These are phyloP conservation scores for Plasmodium gonderi DNA, from an alignment of 169 alveolate genomes.

Conservation along the genomic window DNA sequence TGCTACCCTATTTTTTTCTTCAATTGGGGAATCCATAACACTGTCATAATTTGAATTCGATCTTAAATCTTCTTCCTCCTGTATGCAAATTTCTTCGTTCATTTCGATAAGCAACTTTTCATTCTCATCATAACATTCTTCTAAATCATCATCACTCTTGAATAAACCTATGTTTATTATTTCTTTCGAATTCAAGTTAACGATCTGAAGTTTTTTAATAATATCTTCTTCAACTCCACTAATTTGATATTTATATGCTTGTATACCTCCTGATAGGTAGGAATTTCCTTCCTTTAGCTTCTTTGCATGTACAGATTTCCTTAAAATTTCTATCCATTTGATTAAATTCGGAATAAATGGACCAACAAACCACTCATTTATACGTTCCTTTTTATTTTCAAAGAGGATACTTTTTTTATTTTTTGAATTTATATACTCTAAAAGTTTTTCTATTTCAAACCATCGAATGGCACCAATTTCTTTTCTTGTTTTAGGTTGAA, in stretches of 20 bases:
- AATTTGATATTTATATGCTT: constrained; percentile 41
- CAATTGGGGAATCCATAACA: constrained; percentile 6
- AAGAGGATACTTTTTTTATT: constrained; percentile 61
- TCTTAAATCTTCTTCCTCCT: background rate
- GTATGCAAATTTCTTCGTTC: background rate
- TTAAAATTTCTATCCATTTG: constrained; percentile 77
- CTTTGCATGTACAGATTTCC: constrained; percentile 16
- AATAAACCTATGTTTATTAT: constrained; percentile 60
- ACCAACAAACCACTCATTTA: constrained; percentile 40
- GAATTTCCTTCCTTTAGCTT: background rate
- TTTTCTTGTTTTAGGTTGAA: constrained; percentile 87
- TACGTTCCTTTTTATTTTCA: constrained; percentile 73
- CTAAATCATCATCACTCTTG: constrained; percentile 66
- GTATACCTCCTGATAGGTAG: constrained; percentile 6
- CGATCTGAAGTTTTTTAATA: constrained; percentile 77
- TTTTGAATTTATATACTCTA: constrained; percentile 18
- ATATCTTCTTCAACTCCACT: constrained; percentile 34
- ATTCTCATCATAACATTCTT: background rate
- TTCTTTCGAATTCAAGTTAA: constrained; percentile 74
- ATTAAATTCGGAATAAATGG: constrained; percentile 79
- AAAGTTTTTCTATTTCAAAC: constrained; percentile 82
- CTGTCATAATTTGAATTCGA: constrained; percentile 15
- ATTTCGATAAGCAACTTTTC: constrained; percentile 18
- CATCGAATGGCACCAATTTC: constrained; percentile 89
- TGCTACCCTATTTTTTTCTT: constrained; percentile 3